Evolutionary conservation across 768 basidiomycete species (phyloP).

Genomic region (Kwoniella heveanensis): DNA sequence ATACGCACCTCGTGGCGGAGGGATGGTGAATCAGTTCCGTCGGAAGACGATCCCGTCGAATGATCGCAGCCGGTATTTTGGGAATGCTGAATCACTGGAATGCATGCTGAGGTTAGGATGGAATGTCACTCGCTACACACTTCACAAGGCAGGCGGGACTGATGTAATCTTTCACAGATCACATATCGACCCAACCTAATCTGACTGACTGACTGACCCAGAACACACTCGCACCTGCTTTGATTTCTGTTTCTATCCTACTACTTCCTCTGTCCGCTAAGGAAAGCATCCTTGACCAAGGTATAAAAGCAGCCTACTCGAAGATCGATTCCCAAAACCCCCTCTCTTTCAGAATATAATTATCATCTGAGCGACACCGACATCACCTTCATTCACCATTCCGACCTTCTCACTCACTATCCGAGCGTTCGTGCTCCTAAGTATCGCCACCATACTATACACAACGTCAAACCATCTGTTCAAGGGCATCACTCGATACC

Average conservation of each 20-base stretch:
- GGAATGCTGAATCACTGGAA: constrained; percentile 4
- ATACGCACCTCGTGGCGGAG: not conserved
- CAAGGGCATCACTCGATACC: constrained; percentile 1
- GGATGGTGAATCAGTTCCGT: not conserved
- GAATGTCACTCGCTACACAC: too few relatives aligned
- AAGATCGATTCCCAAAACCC: not conserved
- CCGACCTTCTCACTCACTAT: not conserved
- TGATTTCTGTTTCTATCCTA: too few relatives aligned
- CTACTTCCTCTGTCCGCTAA: too few relatives aligned
- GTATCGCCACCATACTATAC: constrained; percentile 7
- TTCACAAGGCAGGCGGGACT: too few relatives aligned
- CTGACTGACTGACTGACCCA: too few relatives aligned
- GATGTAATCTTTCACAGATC: constrained; percentile 10
- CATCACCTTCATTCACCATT: constrained; percentile 1
- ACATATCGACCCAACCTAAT: not conserved
- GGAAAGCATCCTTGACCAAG: too few relatives aligned
- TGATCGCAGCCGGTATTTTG: not conserved
- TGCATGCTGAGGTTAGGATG: too few relatives aligned
- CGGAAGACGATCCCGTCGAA: not conserved
- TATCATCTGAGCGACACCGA: too few relatives aligned
- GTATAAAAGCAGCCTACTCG: constrained; percentile 7
- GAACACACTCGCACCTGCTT: too few relatives aligned
- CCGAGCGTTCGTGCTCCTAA: constrained; percentile 3
- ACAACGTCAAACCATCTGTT: not conserved
- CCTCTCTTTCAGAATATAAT: not conserved